Percentiles rank a stretch among this genome's conserved stretches.
These are phyloP conservation scores for Suhomyces maxii DNA, from an alignment of 1,139 yeast species.

Conservation along the genomic window DNA sequence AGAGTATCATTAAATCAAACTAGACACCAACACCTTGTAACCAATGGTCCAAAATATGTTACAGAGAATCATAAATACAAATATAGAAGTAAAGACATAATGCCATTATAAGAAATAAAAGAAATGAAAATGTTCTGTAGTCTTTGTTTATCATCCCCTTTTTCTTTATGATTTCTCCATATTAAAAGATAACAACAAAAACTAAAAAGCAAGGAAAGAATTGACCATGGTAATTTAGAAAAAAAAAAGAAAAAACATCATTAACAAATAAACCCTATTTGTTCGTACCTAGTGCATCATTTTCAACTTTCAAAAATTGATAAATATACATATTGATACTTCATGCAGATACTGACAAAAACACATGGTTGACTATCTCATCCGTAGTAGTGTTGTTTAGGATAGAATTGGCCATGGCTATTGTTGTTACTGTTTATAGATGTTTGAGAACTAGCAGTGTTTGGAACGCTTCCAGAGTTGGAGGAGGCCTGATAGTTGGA, in stretches of 20 bases:
- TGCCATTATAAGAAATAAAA: slow-evolving; percentile 1
- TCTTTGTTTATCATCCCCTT: too few species aligned
- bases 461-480: slow-evolving; percentile 3
- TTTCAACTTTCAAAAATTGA: too few species aligned
- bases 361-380: background rate
- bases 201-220: slow-evolving; percentile 8
- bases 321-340: too few species aligned
- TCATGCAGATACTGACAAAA: too few species aligned
- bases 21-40: slow-evolving; percentile 5
- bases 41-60: slow-evolving; percentile 1
- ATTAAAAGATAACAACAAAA: background rate
- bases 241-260: too few species aligned
- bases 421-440: slow-evolving; percentile 5
- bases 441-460: slow-evolving; percentile 4
- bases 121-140: slow-evolving; percentile 2
- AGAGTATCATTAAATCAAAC: slow-evolving; percentile 3
- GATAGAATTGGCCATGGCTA: slow-evolving; percentile 12
- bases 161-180: too few species aligned
- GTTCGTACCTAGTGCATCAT: too few species aligned
- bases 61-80: background rate
- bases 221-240: slow-evolving; percentile 8
- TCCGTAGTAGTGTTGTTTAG: slow-evolving; percentile 16
- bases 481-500: background rate
- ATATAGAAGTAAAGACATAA: background rate
- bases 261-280: too few species aligned